These are phyloP conservation scores for Podospora bellae-mahoneyi DNA, from an alignment of 495 filamentous ascomycete genomes.

Conservation along the genomic window DNA sequence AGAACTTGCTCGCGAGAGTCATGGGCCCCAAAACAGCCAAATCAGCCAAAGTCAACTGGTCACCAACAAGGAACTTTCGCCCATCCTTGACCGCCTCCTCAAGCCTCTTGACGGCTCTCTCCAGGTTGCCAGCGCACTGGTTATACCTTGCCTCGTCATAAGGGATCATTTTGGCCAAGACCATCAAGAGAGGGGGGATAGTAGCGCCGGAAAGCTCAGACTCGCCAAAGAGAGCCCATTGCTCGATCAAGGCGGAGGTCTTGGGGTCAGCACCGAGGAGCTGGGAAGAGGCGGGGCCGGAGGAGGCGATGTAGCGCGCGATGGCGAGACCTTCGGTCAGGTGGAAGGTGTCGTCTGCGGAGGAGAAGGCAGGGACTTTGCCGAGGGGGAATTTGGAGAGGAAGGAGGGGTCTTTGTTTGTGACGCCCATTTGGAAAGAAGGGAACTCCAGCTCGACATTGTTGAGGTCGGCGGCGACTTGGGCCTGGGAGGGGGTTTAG, in stretches of 20 bases:
- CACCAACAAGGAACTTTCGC: slow-evolving; percentile 47
- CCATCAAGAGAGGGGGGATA: slow-evolving; percentile 31
- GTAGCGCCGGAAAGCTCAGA: slow-evolving; percentile 41
- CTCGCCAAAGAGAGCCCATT: slow-evolving; percentile 52
- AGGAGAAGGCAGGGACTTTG: slow-evolving; percentile 58
- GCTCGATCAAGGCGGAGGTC: slow-evolving; percentile 47
- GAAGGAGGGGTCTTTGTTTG: slow-evolving; percentile 51
- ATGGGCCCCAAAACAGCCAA: slow-evolving; percentile 45
- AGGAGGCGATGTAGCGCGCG: slow-evolving; percentile 50
- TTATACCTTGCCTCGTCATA: slow-evolving; percentile 41
- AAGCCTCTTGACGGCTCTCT: slow-evolving; percentile 39
- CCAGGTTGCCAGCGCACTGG: slow-evolving; percentile 25
- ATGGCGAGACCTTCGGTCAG: slow-evolving; percentile 57
- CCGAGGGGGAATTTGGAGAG: slow-evolving; percentile 60
- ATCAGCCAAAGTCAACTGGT: slow-evolving; percentile 54
- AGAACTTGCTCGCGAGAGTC: slow-evolving; percentile 38
- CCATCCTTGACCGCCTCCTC: slow-evolving; percentile 42
- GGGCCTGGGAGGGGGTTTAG: slow-evolving; percentile 34
- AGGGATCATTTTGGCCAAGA: slow-evolving; percentile 36
- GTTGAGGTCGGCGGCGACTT: slow-evolving; percentile 53
- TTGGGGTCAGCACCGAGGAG: slow-evolving; percentile 48
- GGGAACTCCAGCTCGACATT: slow-evolving; percentile 44
- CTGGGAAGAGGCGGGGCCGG: slow-evolving; percentile 49
- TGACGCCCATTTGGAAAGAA: slow-evolving; percentile 42
- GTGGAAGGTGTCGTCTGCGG: slow-evolving; percentile 46